Conservation (phyloP, 2,329 filamentous ascomycete species). For the Pseudogymnoascus sp. region DNA sequence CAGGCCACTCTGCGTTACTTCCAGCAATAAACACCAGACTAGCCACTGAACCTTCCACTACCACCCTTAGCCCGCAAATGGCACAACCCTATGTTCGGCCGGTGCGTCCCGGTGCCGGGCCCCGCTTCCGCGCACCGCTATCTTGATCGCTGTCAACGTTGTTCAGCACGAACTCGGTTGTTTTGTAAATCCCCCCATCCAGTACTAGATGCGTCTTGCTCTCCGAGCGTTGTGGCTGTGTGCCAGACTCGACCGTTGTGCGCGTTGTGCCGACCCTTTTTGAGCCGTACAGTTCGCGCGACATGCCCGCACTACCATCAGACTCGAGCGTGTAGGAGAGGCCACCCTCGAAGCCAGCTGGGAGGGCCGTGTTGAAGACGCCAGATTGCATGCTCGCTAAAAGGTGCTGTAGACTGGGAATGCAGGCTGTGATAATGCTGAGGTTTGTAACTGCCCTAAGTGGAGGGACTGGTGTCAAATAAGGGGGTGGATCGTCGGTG, state of each 20-base stretch:
- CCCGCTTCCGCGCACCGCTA: neutral
- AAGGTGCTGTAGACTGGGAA: slow-evolving; percentile 21
- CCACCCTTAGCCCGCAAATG: neutral
- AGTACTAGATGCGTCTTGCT: neutral
- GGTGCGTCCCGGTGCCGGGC: neutral
- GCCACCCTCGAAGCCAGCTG: neutral
- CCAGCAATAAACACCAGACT: neutral
- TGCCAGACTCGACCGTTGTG: neutral
- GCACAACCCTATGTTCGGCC: neutral
- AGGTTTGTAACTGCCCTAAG: slow-evolving; percentile 18
- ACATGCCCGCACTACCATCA: neutral
- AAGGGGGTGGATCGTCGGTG: slow-evolving; percentile 14
- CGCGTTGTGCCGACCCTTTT: neutral
- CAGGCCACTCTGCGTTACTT: neutral
- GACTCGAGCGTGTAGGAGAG: neutral
- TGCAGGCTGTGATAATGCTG: slow-evolving; percentile 18
- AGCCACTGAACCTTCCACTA: neutral
- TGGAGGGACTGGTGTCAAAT: slow-evolving; percentile 14
- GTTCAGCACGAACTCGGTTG: neutral
- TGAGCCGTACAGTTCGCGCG: neutral
- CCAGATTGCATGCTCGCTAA: slow-evolving; percentile 19
- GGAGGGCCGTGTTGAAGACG: slow-evolving; percentile 13
- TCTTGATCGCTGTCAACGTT: slow-evolving; percentile 1
- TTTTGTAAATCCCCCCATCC: slow-evolving; percentile 2
- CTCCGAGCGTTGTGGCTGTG: neutral